Percentiles rank a stretch among this genome's conserved stretches.
phyloP scores from a whole-genome alignment of 306 rosid genomes.

The Corylus avellana region DNA sequence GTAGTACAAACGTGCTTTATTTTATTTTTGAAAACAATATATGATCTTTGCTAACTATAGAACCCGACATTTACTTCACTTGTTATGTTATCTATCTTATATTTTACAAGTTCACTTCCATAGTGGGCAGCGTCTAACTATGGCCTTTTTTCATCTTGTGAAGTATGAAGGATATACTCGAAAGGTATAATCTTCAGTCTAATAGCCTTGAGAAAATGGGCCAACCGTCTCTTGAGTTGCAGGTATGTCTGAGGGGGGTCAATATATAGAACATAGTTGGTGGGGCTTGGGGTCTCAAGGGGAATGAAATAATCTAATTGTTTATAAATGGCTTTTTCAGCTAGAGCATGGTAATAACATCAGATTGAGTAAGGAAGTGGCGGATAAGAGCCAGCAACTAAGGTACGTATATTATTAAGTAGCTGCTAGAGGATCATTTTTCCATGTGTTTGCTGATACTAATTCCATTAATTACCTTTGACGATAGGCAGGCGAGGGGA shows the following conservation, averaged over 20 bases:
- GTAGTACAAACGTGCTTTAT: background rate
- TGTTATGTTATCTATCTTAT: background rate
- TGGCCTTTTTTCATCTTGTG: background rate
- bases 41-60: no score
- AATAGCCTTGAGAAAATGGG: constrained; percentile 17
- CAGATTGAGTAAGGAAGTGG: constrained; percentile 38
- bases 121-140: background rate
- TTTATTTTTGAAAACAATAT: background rate
- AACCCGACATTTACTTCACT: background rate
- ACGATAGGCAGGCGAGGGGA: constrained; percentile 40
- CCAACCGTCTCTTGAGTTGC: constrained; percentile 32
- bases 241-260: constrained; percentile 22
- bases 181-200: constrained; percentile 26
- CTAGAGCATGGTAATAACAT: constrained; percentile 14
- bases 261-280: no score
- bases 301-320: background rate
- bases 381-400: constrained; percentile 29
- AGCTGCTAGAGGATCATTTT: background rate
- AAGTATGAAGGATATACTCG: constrained; percentile 38
- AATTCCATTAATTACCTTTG: background rate
- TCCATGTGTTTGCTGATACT: background rate
- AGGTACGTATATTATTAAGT: constrained; percentile 25
- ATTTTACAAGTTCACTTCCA: background rate
- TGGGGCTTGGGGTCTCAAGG: no score
- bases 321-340: constrained; percentile 9